These are phyloP conservation scores for Trichoderma polysporum DNA, from an alignment of 2,329 filamentous ascomycete species.

Conservation along the genomic window DNA sequence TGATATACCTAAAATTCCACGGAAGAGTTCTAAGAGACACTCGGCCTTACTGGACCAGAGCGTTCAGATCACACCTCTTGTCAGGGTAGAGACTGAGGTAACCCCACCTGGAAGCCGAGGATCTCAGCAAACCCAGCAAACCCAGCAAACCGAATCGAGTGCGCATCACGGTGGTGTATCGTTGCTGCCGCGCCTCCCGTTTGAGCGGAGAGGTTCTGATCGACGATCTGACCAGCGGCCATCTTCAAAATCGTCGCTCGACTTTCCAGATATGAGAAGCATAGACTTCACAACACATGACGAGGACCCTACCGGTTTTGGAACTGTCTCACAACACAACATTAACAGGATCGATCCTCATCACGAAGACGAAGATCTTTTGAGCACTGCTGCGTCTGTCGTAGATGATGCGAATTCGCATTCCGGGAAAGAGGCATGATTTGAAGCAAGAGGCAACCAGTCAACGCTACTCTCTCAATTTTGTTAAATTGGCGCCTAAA, in stretches of 20 bases:
- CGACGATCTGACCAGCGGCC: conserved; percentile 54
- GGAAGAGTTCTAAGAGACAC: conserved; percentile 69
- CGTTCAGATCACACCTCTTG: conserved; percentile 38
- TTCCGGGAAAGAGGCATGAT: not conserved
- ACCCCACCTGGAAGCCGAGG: conserved; percentile 23
- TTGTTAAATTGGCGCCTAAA: not conserved
- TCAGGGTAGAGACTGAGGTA: conserved; percentile 29
- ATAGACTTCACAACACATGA: conserved; percentile 41
- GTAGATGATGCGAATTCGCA: conserved; percentile 41
- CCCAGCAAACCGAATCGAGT: not conserved
- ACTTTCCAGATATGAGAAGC: conserved; percentile 47
- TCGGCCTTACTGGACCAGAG: conserved; percentile 40
- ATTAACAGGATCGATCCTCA: conserved; percentile 55
- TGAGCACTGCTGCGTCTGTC: conserved; percentile 58
- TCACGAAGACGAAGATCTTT: conserved; percentile 43
- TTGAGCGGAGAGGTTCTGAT: conserved; percentile 56
- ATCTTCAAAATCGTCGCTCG: conserved; percentile 52
- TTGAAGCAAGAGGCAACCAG: not conserved
- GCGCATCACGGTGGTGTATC: conserved; percentile 20
- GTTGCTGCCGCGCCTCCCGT: conserved; percentile 46
- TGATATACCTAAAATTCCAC: conserved; percentile 60
- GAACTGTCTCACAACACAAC: conserved; percentile 58
- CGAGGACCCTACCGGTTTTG: conserved; percentile 54
- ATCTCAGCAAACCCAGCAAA: conserved; percentile 16
- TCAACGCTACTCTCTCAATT: not conserved